Evolutionary conservation across 495 filamentous ascomycete species (phyloP).

Genomic region (Baudoinia panamericana): DNA sequence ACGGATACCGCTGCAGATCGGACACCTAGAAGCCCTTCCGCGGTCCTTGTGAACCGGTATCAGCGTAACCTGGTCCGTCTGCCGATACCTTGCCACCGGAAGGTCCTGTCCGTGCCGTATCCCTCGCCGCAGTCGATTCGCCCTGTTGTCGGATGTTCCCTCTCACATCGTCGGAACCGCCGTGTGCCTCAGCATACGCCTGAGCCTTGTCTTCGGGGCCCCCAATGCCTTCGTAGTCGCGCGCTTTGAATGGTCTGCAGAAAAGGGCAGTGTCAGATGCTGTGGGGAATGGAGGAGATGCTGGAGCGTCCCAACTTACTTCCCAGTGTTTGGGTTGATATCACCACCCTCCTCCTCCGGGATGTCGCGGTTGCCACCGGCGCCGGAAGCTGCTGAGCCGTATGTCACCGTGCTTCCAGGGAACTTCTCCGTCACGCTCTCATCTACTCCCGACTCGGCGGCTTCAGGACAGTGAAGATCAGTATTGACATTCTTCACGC

Average conservation of each 20-base stretch:
- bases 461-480: constrained; percentile 23
- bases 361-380: constrained; percentile 42
- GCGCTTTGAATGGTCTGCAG: constrained; percentile 31
- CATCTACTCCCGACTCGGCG: constrained; percentile 41
- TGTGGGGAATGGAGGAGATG: constrained; percentile 56
- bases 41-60: too few relatives aligned
- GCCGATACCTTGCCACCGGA: constrained; percentile 1
- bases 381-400: constrained; percentile 35
- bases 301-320: constrained; percentile 48
- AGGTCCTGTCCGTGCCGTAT: constrained; percentile 1
- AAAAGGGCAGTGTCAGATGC: constrained; percentile 45
- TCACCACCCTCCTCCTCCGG: constrained; percentile 40
- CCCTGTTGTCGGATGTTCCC: constrained; percentile 29
- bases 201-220: constrained; percentile 40
- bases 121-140: background rate
- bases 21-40: too few relatives aligned
- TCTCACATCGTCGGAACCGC: constrained; percentile 35
- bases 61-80: background rate
- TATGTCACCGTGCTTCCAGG: constrained; percentile 33
- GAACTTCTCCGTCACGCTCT: constrained; percentile 36
- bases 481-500: background rate
- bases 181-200: constrained; percentile 27
- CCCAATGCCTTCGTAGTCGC: constrained; percentile 38
- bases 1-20: too few relatives aligned
- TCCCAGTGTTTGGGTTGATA: constrained; percentile 34